phyloP scores from a whole-genome alignment of 2,329 filamentous ascomycete species.

The Cercospora sojina region DNA sequence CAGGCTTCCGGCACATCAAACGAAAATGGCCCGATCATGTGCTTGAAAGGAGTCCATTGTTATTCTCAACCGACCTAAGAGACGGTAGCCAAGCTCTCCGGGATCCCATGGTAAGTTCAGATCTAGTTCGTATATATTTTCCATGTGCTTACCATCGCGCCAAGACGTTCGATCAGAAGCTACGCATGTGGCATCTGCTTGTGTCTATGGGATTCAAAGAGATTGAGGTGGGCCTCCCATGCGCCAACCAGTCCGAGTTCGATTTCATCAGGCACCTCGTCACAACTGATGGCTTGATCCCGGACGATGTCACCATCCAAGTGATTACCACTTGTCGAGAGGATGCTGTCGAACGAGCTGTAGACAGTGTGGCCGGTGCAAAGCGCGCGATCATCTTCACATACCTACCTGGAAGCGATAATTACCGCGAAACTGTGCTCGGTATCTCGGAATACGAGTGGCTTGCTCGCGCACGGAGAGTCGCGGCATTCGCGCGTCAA shows the following conservation, averaged over 20 bases:
- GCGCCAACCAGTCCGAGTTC: constrained; percentile 91
- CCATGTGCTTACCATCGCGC: too few species aligned
- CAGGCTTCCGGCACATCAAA: too few species aligned
- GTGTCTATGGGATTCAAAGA: constrained; percentile 98
- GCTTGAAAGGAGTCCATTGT: too few species aligned
- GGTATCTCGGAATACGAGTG: constrained; percentile 79
- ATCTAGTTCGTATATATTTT: too few species aligned
- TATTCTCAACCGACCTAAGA: too few species aligned
- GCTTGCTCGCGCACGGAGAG: constrained; percentile 76
- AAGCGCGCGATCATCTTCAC: constrained; percentile 95
- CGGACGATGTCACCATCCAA: too few species aligned
- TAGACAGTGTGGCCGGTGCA: constrained; percentile 81
- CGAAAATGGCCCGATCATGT: too few species aligned
- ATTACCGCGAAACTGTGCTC: constrained; percentile 90
- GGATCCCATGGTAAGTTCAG: too few species aligned
- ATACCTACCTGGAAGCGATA: constrained; percentile 92
- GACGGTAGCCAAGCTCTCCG: too few species aligned
- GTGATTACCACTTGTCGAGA: constrained; percentile 89
- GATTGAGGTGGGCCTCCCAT: constrained; percentile 94
- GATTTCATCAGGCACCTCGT: constrained; percentile 85
- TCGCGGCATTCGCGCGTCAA: constrained; percentile 72
- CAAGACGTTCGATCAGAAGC: too few species aligned
- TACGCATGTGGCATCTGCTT: too few species aligned
- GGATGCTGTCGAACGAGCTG: constrained; percentile 84
- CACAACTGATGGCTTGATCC: too few species aligned